A percentile compares a stretch with the other conserved stretches of the same genome.
phyloP scores from a whole-genome alignment of 2,329 filamentous ascomycete genomes.

The Nemania serpens region DNA sequence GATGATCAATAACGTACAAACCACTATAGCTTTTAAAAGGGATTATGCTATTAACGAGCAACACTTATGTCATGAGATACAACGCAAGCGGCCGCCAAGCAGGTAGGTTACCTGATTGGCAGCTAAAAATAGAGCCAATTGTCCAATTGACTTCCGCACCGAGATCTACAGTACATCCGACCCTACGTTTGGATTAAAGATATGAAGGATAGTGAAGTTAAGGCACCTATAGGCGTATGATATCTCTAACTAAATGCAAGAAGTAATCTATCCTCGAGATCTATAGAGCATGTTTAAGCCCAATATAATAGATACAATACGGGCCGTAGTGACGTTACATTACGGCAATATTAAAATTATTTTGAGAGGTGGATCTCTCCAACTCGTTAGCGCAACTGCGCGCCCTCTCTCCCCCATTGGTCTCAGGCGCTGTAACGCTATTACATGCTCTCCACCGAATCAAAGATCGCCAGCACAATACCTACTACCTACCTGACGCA shows the following conservation, averaged over 20 bases:
- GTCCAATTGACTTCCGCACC: constrained; percentile 1
- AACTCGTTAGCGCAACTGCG: background rate
- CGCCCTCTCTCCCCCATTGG: constrained; percentile 4
- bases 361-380: constrained; percentile 5
- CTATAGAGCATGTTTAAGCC: too few relatives aligned
- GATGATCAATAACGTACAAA: too few relatives aligned
- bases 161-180: background rate
- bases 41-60: background rate
- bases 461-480: constrained; percentile 25
- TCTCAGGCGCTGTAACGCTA: constrained; percentile 12
- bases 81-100: too few relatives aligned
- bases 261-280: too few relatives aligned
- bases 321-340: background rate
- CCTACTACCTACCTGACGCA: constrained; percentile 17
- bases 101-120: background rate
- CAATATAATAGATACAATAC: background rate
- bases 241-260: too few relatives aligned
- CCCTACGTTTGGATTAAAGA: background rate
- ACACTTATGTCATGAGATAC: background rate
- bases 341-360: background rate
- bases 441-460: constrained; percentile 20
- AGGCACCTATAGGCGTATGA: too few relatives aligned
- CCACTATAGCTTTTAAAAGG: too few relatives aligned
- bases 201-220: background rate
- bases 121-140: constrained; percentile 16